A percentile compares a stretch with the other conserved stretches of the same genome.
Evolutionary conservation across 2,329 filamentous ascomycete genomes (phyloP).

Genomic region (Sporothrix euskadiensis): DNA sequence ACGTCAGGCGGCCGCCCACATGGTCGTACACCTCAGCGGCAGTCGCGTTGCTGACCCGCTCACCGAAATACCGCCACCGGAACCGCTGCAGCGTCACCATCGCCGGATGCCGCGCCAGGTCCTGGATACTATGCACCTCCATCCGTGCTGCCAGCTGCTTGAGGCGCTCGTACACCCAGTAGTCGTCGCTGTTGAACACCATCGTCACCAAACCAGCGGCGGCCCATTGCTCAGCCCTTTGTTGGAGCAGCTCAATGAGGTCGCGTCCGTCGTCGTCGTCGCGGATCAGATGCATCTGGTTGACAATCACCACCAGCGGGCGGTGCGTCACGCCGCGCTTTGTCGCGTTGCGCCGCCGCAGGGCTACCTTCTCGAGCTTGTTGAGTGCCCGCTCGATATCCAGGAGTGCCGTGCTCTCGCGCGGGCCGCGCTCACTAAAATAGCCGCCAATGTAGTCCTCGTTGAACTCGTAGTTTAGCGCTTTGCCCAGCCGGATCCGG

Average conservation of each 20-base stretch:
- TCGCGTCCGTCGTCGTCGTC: slow-evolving; percentile 93
- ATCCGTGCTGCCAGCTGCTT: slow-evolving; percentile 92
- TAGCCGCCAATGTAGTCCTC: slow-evolving; percentile 97
- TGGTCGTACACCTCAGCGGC: slow-evolving; percentile 80
- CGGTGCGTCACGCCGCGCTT: slow-evolving; percentile 43
- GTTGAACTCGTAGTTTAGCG: slow-evolving; percentile 93
- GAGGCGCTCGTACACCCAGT: slow-evolving; percentile 95
- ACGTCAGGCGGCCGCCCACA: slow-evolving; percentile 85
- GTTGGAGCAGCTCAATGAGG: slow-evolving; percentile 89
- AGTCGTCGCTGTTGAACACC: slow-evolving; percentile 96
- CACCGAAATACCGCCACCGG: slow-evolving; percentile 72
- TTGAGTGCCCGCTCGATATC: slow-evolving; percentile 97
- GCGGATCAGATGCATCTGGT: slow-evolving; percentile 85
- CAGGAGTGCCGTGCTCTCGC: slow-evolving; percentile 86
- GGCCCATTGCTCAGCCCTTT: slow-evolving; percentile 95
- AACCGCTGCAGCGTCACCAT: slow-evolving; percentile 76
- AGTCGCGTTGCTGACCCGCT: slow-evolving; percentile 55
- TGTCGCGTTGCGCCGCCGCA: slow-evolving; percentile 63
- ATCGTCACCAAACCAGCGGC: slow-evolving; percentile 86
- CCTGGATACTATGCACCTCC: slow-evolving; percentile 84
- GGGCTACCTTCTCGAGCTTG: slow-evolving; percentile 93
- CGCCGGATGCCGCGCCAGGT: slow-evolving; percentile 77
- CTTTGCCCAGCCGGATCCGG: slow-evolving; percentile 86
- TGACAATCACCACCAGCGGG: slow-evolving; percentile 90
- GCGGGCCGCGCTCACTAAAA: slow-evolving; percentile 89